A percentile compares a stretch with the other conserved stretches of the same genome.
Evolutionary conservation across 257 asterid species (phyloP).

Genomic region (Haberlea rhodopensis): DNA sequence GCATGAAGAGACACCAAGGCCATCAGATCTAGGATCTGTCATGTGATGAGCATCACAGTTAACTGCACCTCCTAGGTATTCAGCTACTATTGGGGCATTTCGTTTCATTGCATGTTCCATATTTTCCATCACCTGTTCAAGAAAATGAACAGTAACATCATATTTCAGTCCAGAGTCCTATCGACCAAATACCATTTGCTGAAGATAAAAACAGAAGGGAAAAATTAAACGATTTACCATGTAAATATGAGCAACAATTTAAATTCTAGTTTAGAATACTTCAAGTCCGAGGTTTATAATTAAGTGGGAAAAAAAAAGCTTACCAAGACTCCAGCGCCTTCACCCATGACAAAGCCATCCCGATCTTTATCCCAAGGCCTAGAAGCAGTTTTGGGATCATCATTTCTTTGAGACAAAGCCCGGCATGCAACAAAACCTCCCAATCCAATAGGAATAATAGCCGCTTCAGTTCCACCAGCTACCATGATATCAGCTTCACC

Average conservation of each 20-base stretch:
- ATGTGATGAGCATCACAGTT: conserved; percentile 95
- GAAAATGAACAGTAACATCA: conserved; percentile 13
- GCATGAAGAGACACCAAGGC: conserved; percentile 93
- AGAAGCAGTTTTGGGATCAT: conserved; percentile 83
- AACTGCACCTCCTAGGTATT: conserved; percentile 91
- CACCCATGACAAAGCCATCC: conserved; percentile 95
- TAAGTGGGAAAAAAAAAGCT: conserved; percentile 3
- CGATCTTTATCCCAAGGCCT: conserved; percentile 90
- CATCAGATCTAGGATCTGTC: conserved; percentile 96
- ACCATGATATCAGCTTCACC: conserved; percentile 97
- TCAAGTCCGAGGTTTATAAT: background rate
- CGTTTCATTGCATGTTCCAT: conserved; percentile 91
- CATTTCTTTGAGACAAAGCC: conserved; percentile 94
- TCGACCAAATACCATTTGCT: background rate
- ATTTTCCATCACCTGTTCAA: conserved; percentile 86
- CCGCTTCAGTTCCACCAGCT: conserved; percentile 96
- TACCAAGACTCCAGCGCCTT: conserved; percentile 93
- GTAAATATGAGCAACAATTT: background rate
- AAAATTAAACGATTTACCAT: background rate
- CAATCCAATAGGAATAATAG: conserved; percentile 84
- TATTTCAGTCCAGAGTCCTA: background rate
- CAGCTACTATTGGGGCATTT: conserved; percentile 87
- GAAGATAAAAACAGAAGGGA: background rate
- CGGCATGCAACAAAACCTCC: conserved; percentile 97
- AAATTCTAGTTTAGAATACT: background rate